phyloP scores from a whole-genome alignment of 2,329 filamentous ascomycete species.

The Alternaria sp. region DNA sequence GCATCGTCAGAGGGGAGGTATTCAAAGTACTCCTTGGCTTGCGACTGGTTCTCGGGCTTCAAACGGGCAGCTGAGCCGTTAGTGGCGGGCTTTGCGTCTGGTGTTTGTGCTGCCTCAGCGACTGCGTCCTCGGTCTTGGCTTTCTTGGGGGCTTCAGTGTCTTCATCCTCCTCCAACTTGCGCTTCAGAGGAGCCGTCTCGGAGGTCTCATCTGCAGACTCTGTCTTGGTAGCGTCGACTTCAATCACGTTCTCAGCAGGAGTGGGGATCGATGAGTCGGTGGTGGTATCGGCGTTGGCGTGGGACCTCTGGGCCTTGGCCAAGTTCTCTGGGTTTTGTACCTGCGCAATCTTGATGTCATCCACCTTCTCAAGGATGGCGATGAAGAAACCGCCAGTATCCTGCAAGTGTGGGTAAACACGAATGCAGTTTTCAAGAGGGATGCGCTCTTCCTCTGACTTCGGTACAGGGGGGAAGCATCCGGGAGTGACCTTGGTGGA shows the following conservation, averaged over 20 bases:
- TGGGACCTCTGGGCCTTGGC: constrained; percentile 31
- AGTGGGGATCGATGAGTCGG: constrained; percentile 26
- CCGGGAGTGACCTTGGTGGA: constrained; percentile 66
- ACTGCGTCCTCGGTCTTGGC: constrained; percentile 35
- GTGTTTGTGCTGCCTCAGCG: constrained; percentile 7
- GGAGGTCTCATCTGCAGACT: constrained; percentile 12
- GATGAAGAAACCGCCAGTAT: constrained; percentile 98
- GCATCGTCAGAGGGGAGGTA: constrained; percentile 77
- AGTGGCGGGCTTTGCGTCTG: constrained; percentile 16
- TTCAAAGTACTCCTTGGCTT: constrained; percentile 87
- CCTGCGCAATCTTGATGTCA: constrained; percentile 58
- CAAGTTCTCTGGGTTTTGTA: constrained; percentile 33
- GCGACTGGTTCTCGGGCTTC: constrained; percentile 57
- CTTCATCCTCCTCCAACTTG: constrained; percentile 47
- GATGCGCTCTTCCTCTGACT: constrained; percentile 63
- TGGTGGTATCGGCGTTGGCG: constrained; percentile 24
- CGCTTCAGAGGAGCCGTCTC: constrained; percentile 45
- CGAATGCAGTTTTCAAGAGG: constrained; percentile 91
- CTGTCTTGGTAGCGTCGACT: constrained; percentile 27
- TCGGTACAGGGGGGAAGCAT: constrained; percentile 77
- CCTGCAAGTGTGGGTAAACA: constrained; percentile 92
- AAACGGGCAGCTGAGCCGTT: constrained; percentile 37
- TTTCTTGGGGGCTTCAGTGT: constrained; percentile 38
- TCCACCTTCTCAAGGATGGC: constrained; percentile 89
- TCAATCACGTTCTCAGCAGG: constrained; percentile 34